Evolutionary conservation across 1,284 basidiomycete genomes (phyloP), one percentile per base, ranked within the genome.

Genomic region (Fomitopsis palustris): DNA sequence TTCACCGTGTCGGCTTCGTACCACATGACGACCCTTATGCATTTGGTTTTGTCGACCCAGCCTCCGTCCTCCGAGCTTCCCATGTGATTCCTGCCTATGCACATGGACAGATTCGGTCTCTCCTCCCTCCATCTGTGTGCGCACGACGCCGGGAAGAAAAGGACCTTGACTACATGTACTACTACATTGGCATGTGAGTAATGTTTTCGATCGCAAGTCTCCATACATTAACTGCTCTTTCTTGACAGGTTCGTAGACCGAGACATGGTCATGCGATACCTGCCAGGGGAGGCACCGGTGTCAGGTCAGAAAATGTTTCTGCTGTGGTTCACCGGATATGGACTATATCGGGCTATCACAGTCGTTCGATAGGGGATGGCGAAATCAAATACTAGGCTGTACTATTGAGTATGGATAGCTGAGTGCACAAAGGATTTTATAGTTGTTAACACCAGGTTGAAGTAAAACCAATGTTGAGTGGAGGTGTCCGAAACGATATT

Each of bases 21-120:
- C 51, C 57, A 5, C 59, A 61, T 2, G 57, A 59, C 3, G 68
- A 75, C 53, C 42, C 61, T 0, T 56, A 62, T 10, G 69, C 77
- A 1, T 80, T 78, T 64, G 73, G 74, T 1, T 79, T 80, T 58
- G 55, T 80, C 1, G 72, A 78, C 61, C 78, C 77, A 0, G 39
- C 57, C 0, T 60, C 68, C 7, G 65, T 80, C 38, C 64, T 79
- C 21, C 69, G 69, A 4, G 73, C 66, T 0, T 64, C 61, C 27
- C 78, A 80, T 57, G 61, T 78, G 1, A 72, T 78, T 43, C 77
- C 75, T 5, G 67, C 64, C 1, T 78, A 76, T 59, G 19, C 42
- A 2, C 42, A 65, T 41, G 37, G 53, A 3, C 41, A 27, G 3
- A 41, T 53, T 17, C 2, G 3, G 2, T 39, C 49, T 7, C 21